Evolutionary conservation across 768 basidiomycete species (phyloP).

Genomic region (Phaeolepiota aurea): DNA sequence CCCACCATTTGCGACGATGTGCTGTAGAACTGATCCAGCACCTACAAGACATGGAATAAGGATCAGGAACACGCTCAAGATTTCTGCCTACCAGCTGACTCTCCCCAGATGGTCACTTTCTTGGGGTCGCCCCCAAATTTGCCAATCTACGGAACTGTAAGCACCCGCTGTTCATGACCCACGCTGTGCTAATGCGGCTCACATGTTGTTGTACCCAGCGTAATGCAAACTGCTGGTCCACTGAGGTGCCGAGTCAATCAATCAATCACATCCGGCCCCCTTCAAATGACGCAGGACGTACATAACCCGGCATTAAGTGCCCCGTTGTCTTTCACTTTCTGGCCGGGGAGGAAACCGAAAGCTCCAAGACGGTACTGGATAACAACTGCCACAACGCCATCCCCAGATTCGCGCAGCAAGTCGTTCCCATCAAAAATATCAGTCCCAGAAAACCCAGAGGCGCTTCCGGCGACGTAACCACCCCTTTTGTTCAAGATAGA

Average conservation of each 20-base stretch:
- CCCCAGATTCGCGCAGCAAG: slow-evolving; percentile 23
- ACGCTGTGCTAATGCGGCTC: neutral
- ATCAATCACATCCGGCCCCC: slow-evolving; percentile 2
- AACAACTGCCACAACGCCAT: slow-evolving; percentile 25
- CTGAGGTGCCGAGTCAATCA: slow-evolving; percentile 13
- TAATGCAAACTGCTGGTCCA: slow-evolving; percentile 35
- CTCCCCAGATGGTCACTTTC: slow-evolving; percentile 33
- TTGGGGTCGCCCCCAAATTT: slow-evolving; percentile 34
- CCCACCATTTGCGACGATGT: slow-evolving; percentile 38
- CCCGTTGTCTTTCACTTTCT: slow-evolving; percentile 30
- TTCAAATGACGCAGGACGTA: slow-evolving; percentile 14
- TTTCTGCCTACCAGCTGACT: slow-evolving; percentile 31
- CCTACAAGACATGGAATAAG: slow-evolving; percentile 14
- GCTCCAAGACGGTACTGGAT: slow-evolving; percentile 36
- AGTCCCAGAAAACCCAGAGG: slow-evolving; percentile 4
- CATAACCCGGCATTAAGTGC: slow-evolving; percentile 39
- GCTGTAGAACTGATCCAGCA: slow-evolving; percentile 43
- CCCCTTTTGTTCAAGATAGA: slow-evolving; percentile 10
- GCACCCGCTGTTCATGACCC: neutral
- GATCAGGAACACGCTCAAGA: neutral
- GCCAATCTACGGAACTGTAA: slow-evolving; percentile 17
- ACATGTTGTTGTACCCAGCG: slow-evolving; percentile 35
- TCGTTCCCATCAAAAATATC: slow-evolving; percentile 21
- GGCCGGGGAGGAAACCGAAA: slow-evolving; percentile 40
- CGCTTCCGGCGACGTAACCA: slow-evolving; percentile 23